Percentiles rank a stretch among this genome's conserved stretches.
phyloP scores from a whole-genome alignment of 2,329 filamentous ascomycete species.

The Apiospora phragmitis region DNA sequence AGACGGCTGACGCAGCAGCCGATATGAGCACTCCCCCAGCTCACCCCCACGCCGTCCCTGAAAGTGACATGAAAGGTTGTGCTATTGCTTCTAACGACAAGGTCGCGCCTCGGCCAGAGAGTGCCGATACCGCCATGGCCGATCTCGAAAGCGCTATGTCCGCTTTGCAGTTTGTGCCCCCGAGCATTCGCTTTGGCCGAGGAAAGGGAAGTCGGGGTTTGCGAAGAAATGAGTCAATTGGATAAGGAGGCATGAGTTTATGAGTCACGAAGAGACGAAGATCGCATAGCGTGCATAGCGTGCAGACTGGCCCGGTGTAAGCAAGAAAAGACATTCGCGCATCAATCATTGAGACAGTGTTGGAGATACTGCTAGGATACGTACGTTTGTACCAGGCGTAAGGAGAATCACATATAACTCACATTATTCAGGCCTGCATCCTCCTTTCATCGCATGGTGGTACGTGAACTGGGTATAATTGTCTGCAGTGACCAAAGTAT shows the following conservation, averaged over 20 bases:
- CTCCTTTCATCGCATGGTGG: not conserved
- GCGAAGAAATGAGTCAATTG: constrained; percentile 40
- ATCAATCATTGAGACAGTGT: too few relatives aligned
- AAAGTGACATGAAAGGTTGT: not conserved
- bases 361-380: not conserved
- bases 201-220: constrained; percentile 55
- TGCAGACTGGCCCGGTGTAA: not conserved
- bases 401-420: not conserved
- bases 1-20: constrained; percentile 17
- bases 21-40: constrained; percentile 11
- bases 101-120: constrained; percentile 18
- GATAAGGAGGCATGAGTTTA: constrained; percentile 19
- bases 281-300: not conserved
- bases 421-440: not conserved
- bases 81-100: not conserved
- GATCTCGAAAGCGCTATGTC: constrained; percentile 69
- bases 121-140: constrained; percentile 57
- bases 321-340: not conserved
- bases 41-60: not conserved
- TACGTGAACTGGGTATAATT: not conserved
- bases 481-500: not conserved
- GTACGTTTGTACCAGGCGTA: not conserved
- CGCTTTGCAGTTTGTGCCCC: constrained; percentile 68
- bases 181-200: constrained; percentile 65
- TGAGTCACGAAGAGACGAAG: constrained; percentile 18